A percentile compares a stretch with the other conserved stretches of the same genome.
These are phyloP conservation scores for Venustampulla echinocandica DNA, from an alignment of 495 filamentous ascomycete species.

Conservation along the genomic window DNA sequence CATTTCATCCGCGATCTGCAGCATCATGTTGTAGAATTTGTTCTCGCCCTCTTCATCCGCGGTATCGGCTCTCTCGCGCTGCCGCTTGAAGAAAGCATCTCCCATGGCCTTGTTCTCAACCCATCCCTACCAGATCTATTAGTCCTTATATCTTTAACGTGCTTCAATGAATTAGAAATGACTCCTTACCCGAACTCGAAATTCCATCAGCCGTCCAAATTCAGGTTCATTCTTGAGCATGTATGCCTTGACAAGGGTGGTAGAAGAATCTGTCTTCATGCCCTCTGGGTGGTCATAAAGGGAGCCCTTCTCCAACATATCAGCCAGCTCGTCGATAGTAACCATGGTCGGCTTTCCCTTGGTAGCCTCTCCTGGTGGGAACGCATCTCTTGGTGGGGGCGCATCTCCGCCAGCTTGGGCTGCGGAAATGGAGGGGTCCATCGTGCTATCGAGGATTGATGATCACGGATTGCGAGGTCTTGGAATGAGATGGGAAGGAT, in stretches of 20 bases:
- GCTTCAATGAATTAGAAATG: not conserved
- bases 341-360: not conserved
- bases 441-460: too few relatives aligned
- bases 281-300: not conserved
- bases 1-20: constrained; percentile 26
- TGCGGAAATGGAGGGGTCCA: too few relatives aligned
- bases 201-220: constrained; percentile 3
- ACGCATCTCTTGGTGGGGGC: too few relatives aligned
- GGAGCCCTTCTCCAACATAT: not conserved
- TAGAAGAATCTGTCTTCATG: not conserved
- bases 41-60: constrained; percentile 6
- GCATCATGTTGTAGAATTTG: constrained; percentile 31
- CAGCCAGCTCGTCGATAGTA: not conserved
- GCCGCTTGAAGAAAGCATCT: constrained; percentile 31
- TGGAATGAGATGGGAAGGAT: too few relatives aligned
- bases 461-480: too few relatives aligned
- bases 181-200: not conserved
- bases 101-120: constrained; percentile 19
- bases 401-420: too few relatives aligned
- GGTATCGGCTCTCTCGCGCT: constrained; percentile 30
- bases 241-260: not conserved
- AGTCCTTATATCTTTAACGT: too few relatives aligned
- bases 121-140: constrained; percentile 1
- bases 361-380: not conserved
- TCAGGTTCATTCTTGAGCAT: constrained; percentile 4